Conservation (phyloP, 305 asterid species). For the Vinca major region DNA sequence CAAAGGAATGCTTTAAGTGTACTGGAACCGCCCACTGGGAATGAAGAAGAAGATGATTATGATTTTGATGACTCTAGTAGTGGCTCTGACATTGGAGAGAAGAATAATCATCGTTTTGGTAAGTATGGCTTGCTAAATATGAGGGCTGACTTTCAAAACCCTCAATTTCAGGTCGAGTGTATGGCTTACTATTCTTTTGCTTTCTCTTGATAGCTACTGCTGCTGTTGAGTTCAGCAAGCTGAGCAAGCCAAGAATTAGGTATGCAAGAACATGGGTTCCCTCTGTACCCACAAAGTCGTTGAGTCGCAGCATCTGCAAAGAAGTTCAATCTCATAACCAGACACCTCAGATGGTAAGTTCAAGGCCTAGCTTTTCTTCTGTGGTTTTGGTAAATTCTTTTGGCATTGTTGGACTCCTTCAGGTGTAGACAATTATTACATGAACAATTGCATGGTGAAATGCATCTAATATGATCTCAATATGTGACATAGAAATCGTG, state of each 20-base stretch:
- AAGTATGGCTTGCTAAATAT: constrained; percentile 22
- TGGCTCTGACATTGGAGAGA: constrained; percentile 69
- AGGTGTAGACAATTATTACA: neutral
- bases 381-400: neutral
- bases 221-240: constrained; percentile 54
- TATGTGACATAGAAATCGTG: neutral
- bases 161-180: neutral
- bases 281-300: constrained; percentile 48
- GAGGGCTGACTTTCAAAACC: neutral
- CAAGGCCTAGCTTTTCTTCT: neutral
- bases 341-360: constrained; percentile 39
- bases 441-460: neutral
- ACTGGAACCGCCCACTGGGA: constrained; percentile 81
- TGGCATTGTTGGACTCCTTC: neutral
- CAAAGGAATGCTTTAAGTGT: constrained; percentile 94
- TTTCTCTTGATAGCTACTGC: constrained; percentile 49
- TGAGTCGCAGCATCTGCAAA: constrained; percentile 38
- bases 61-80: constrained; percentile 76
- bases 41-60: constrained; percentile 63
- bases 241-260: constrained; percentile 71
- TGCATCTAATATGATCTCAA: neutral
- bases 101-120: constrained; percentile 54
- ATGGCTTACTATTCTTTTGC: constrained; percentile 9
- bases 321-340: constrained; percentile 42
- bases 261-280: constrained; percentile 62